These are phyloP conservation scores for Sherardia arvensis DNA, from an alignment of 257 asterid species.

Conservation along the genomic window DNA sequence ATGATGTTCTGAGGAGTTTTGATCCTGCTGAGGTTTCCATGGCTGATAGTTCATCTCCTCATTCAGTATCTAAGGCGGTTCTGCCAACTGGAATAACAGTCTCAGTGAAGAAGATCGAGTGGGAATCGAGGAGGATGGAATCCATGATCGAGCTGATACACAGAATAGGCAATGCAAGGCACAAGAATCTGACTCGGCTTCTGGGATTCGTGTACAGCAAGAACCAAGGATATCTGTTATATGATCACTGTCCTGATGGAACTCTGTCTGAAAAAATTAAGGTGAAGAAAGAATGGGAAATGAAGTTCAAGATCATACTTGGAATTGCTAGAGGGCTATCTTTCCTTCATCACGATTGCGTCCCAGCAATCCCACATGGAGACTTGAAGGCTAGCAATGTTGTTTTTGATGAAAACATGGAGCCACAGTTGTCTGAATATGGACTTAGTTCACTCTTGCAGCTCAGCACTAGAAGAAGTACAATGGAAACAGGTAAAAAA, in stretches of 20 bases:
- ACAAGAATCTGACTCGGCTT: constrained; percentile 62
- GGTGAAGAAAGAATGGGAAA: constrained; percentile 51
- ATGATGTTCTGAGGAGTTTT: constrained; percentile 73
- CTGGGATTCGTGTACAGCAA: constrained; percentile 67
- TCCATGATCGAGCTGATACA: constrained; percentile 27
- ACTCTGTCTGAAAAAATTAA: constrained; percentile 51
- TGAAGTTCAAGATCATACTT: constrained; percentile 42
- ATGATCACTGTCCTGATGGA: constrained; percentile 68
- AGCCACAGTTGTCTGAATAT: constrained; percentile 69
- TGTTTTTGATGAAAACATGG: constrained; percentile 79
- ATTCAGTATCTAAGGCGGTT: constrained; percentile 54
- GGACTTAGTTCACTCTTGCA: constrained; percentile 49
- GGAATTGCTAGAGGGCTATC: constrained; percentile 68
- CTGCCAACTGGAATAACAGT: constrained; percentile 80
- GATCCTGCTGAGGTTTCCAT: constrained; percentile 25
- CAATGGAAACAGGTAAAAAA: constrained; percentile 42
- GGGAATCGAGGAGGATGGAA: constrained; percentile 42
- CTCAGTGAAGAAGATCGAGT: constrained; percentile 65
- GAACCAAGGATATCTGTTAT: constrained; percentile 57
- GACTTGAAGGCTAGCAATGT: constrained; percentile 53
- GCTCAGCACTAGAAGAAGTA: constrained; percentile 16
- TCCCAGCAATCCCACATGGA: constrained; percentile 82
- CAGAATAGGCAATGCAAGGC: constrained; percentile 68
- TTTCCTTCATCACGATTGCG: constrained; percentile 75
- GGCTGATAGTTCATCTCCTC: constrained; percentile 24